phyloP scores from a whole-genome alignment of 1,284 basidiomycete genomes.

The Coniferiporia weirii region DNA sequence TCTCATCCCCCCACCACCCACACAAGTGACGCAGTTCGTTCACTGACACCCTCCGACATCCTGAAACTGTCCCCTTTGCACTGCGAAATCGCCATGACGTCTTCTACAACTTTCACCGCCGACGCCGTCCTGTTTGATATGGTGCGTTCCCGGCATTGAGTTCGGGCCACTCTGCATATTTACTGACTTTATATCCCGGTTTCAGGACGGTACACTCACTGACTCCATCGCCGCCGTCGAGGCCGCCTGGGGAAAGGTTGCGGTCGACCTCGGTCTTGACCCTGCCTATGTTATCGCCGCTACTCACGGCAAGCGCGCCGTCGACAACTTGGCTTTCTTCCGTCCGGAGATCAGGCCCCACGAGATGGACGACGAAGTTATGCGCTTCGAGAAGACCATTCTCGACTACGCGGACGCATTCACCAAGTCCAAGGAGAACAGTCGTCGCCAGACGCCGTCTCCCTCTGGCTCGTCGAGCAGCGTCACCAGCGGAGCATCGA shows the following conservation, averaged over 20 bases:
- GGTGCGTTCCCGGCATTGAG: conserved; percentile 36
- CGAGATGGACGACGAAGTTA: conserved; percentile 66
- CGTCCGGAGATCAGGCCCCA: conserved; percentile 52
- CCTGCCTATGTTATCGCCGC: conserved; percentile 61
- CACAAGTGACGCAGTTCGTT: too few relatives aligned
- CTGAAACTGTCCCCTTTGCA: too few relatives aligned
- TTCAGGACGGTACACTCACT: conserved; percentile 65
- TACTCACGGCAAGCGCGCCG: conserved; percentile 71
- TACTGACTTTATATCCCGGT: conserved; percentile 11
- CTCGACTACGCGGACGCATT: conserved; percentile 71
- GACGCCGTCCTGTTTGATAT: conserved; percentile 73
- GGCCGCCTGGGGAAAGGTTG: conserved; percentile 75
- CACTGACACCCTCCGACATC: too few relatives aligned
- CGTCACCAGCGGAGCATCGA: conserved; percentile 30
- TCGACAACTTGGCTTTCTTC: conserved; percentile 59
- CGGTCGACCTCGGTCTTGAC: conserved; percentile 62
- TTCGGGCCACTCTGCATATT: background rate
- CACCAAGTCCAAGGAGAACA: conserved; percentile 22
- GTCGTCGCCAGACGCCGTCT: conserved; percentile 14
- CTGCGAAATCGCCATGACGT: background rate
- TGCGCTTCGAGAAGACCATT: conserved; percentile 64
- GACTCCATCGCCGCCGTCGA: conserved; percentile 76
- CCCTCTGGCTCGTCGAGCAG: conserved; percentile 34
- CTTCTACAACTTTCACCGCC: conserved; percentile 35
- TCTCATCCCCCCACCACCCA: too few relatives aligned